Base-by-base conservation (phyloP, 2,329 filamentous ascomycete genomes). In the Xylaria sp. region DNA sequence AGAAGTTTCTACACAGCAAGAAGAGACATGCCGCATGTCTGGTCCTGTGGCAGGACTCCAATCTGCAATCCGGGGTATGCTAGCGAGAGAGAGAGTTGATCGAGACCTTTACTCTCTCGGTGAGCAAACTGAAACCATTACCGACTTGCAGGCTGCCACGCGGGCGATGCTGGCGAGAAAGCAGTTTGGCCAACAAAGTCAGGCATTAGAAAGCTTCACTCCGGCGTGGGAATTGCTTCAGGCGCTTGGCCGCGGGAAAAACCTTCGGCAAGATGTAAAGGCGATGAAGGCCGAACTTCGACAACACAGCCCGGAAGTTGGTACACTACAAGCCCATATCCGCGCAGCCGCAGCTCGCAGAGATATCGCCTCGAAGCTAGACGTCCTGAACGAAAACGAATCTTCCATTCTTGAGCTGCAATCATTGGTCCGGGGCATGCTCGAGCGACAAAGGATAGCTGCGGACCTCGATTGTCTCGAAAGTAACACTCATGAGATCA, bases 1-100 rank as follows among this genome's bases (percentile, higher is more conserved):
- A 67, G 75, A 75, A 44, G 72, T 88, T 54, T 70, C 76, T 47
- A 75, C 75, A 57, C 84, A 84, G 71, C 80, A 82, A 63, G 73
- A 77, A 57, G 81, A 84, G 67, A 84, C 83, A 17, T 75, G 74
- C 60, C 70, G 77, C 60, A 74, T 78, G 48, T 73, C 80, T 61
- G 76, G 76, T 26, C 75, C 80, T 47, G 78, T 89, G 38, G 74
- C 77, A 55, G 74, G 76, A 43, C 77, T 91, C 40, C 89, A 92
- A 73, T 84, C 87, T 50, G 81, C 82, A 39, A 81, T 86, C 61
- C 82, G 89, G 55, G 90, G 89, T 64, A 81, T 85, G 74, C 71
- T 91, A 54, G 71, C 85, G 59, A 80, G 90, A 63, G 78, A 74
- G 56, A 77, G 78, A 43, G 72, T 87, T 50, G 76, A 79, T 17